Percentiles rank a stretch among this genome's conserved stretches.
Evolutionary conservation across 2,329 filamentous ascomycete genomes (phyloP).

Genomic region (Sporothrix schenckii): DNA sequence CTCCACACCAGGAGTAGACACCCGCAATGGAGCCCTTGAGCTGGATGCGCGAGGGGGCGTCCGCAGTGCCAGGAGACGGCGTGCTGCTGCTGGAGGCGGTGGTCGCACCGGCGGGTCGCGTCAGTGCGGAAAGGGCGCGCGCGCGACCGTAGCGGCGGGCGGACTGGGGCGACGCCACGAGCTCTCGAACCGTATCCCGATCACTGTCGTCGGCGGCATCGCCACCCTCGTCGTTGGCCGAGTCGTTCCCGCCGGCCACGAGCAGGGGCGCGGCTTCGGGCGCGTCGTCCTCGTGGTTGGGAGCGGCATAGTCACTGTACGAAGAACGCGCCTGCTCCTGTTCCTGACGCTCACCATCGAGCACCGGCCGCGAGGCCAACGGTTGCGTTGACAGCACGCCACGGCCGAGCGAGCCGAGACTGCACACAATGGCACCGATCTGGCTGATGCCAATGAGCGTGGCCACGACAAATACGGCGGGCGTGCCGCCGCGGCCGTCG

Average conservation of each 20-base stretch:
- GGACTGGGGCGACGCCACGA: conserved; percentile 19
- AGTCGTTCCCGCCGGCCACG: conserved; percentile 34
- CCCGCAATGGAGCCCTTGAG: conserved; percentile 95
- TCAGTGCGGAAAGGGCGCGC: conserved; percentile 29
- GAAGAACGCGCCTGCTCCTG: conserved; percentile 22
- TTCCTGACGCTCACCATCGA: background rate
- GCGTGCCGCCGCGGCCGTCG: conserved; percentile 67
- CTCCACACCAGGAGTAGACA: conserved; percentile 88
- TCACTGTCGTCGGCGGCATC: conserved; percentile 17
- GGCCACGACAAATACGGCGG: conserved; percentile 73
- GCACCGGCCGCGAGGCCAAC: conserved; percentile 31
- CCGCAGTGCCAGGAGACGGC: background rate
- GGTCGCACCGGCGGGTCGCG: background rate
- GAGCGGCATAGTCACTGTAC: conserved; percentile 5
- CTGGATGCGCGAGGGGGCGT: conserved; percentile 52
- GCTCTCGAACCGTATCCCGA: conserved; percentile 23
- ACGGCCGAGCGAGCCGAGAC: conserved; percentile 80
- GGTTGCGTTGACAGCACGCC: conserved; percentile 66
- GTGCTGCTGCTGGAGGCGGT: too few relatives aligned
- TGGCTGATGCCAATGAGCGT: conserved; percentile 86
- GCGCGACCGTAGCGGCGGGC: conserved; percentile 32
- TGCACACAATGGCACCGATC: conserved; percentile 95
- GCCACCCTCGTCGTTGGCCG: background rate
- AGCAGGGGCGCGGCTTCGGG: conserved; percentile 51
- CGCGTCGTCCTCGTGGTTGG: conserved; percentile 27